These are phyloP conservation scores for Multifurca ochricompacta DNA, from an alignment of 768 basidiomycete genomes.

Conservation along the genomic window DNA sequence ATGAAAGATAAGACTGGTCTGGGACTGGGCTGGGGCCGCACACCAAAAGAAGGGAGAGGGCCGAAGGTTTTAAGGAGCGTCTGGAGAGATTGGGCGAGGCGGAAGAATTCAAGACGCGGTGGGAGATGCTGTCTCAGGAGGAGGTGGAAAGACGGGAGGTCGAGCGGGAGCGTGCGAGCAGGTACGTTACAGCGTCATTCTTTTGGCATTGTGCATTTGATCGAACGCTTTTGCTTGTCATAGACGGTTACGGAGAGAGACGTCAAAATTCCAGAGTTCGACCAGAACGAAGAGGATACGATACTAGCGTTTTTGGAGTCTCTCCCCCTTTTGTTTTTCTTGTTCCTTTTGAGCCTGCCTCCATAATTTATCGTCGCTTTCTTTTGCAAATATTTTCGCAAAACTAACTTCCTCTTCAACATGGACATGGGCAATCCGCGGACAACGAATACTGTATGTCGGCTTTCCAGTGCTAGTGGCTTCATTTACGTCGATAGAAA, in stretches of 20 bases:
- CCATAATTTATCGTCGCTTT: neutral
- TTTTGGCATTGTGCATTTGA: neutral
- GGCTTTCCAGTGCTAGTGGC: too few species aligned
- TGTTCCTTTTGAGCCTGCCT: neutral
- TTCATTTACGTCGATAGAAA: too few species aligned
- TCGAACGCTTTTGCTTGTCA: neutral
- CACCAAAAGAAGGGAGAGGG: constrained; percentile 70
- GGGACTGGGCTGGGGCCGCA: constrained; percentile 68
- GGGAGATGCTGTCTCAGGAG: constrained; percentile 81
- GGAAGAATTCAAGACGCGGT: constrained; percentile 81
- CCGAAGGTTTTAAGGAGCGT: constrained; percentile 78
- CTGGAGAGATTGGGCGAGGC: constrained; percentile 96
- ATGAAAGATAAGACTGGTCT: constrained; percentile 79
- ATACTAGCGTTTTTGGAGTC: constrained; percentile 3
- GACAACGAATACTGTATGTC: too few species aligned
- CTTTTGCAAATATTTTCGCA: too few species aligned
- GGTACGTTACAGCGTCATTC: constrained; percentile 35
- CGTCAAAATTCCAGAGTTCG: constrained; percentile 53
- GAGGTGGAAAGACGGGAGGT: constrained; percentile 88
- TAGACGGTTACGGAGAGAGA: constrained; percentile 57
- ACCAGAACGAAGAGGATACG: constrained; percentile 23
- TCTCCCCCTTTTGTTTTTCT: neutral
- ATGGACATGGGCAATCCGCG: too few species aligned
- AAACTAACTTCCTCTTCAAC: too few species aligned
- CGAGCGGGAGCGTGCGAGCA: constrained; percentile 77